Conservation (phyloP, 2,329 filamentous ascomycete species). For the Aureobasidium sp. region DNA sequence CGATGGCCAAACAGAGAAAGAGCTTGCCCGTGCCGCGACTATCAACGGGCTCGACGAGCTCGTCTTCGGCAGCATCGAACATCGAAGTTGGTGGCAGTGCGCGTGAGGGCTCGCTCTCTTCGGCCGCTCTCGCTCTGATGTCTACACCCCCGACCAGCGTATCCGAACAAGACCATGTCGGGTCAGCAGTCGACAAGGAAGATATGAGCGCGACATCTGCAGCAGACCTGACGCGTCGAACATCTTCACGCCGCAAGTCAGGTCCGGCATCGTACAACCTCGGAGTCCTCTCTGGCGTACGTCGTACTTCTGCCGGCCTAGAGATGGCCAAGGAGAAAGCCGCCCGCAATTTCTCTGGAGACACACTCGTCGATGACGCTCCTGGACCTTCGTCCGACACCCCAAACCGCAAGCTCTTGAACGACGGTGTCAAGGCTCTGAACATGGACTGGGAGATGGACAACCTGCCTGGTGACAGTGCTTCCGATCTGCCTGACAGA, state of each 20-base stretch:
- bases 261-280: constrained; percentile 58
- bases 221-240: constrained; percentile 11
- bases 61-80: constrained; percentile 37
- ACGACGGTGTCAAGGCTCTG: constrained; percentile 43
- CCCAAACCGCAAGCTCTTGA: constrained; percentile 23
- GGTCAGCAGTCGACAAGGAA: constrained; percentile 27
- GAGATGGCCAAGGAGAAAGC: constrained; percentile 17
- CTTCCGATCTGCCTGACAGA: constrained; percentile 1
- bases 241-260: constrained; percentile 48
- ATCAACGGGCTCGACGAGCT: constrained; percentile 30
- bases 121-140: constrained; percentile 46
- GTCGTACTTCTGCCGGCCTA: constrained; percentile 18
- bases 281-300: constrained; percentile 25
- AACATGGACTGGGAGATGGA: constrained; percentile 32
- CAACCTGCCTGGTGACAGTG: constrained; percentile 8
- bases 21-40: constrained; percentile 1
- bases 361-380: constrained; percentile 29
- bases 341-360: constrained; percentile 32
- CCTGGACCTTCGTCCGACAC: constrained; percentile 21
- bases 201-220: constrained; percentile 17
- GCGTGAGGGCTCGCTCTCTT: constrained; percentile 34
- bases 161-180: constrained; percentile 54
- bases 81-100: constrained; percentile 34
- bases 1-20: constrained; percentile 13
- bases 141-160: constrained; percentile 63